Evolutionary conservation across 225 moss, liverwort and hornwort genomes (phyloP).

Genomic region (Neckera pumila): DNA sequence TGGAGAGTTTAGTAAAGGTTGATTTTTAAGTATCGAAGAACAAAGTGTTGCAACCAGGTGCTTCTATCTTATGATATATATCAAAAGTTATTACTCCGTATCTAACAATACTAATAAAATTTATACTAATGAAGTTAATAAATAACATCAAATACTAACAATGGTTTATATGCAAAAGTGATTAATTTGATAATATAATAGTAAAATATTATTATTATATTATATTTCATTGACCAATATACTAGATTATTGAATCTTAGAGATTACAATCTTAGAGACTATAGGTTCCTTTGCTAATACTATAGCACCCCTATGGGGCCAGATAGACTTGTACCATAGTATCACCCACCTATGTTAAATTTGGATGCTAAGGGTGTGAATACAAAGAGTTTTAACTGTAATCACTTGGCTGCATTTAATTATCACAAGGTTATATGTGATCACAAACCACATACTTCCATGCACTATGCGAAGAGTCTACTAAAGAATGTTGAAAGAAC

Average conservation of each 20-base stretch:
- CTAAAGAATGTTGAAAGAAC: background rate
- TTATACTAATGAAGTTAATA: background rate
- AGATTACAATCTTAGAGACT: too few relatives aligned
- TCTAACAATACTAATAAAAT: background rate
- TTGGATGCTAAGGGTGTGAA: fast-evolving
- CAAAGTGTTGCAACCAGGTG: background rate
- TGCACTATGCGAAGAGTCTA: fast-evolving
- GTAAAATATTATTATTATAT: background rate
- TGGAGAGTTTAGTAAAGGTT: background rate
- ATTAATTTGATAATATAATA: background rate
- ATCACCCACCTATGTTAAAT: background rate
- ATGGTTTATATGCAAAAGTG: background rate
- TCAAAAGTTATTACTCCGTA: fast-evolving
- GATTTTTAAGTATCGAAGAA: too few relatives aligned
- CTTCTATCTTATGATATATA: background rate
- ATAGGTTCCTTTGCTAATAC: too few relatives aligned
- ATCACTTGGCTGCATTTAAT: background rate
- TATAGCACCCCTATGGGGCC: too few relatives aligned
- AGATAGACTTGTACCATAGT: too few relatives aligned
- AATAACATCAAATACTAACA: background rate
- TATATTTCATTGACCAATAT: background rate
- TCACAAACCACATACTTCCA: background rate
- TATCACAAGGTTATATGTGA: background rate
- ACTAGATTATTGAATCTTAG: background rate
- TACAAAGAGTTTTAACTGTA: background rate